Base-by-base conservation (phyloP, 257 asterid species). In the Solanum lignicaule region DNA sequence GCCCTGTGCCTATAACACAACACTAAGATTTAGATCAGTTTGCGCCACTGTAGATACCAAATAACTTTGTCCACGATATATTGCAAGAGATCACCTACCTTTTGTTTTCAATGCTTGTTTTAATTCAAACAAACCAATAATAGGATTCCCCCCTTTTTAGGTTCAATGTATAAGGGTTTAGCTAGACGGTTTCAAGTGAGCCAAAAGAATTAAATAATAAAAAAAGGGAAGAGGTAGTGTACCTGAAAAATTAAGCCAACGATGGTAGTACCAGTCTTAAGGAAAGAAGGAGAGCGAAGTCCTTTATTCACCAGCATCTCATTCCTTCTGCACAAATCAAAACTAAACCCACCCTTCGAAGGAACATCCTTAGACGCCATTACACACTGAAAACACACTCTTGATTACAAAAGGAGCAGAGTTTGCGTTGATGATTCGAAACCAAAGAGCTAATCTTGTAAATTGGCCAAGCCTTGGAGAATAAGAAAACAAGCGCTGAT, bases 251-350 rank as follows among this genome's bases (percentile, higher is more conserved):
- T 90, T 87, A 96, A 89, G 52, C 98, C 99, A 23, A 96, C 99
- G 46, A 96, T 96, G 38, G 98, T 96, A 60, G 99, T 96, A 68
- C 99, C 99, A 73, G 99, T 96, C 92, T 96, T 96, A 72, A 96
- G 98, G 87, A 90, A 96, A n/a, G 94, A 89, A 20, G 98, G 93
- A 69, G 83, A 76, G 79, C 91, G 90, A 85, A 94, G 91, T 90
- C 99, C 98, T 91, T 95, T 95, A 52, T 93, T 91, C 86, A 79
- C 89, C n/a, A 96, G 96, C 98, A 96, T 96, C 25, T 88, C 94
- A 87, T 96, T 96, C 94, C 99, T 94, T 88, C 85, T 91, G 92
- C 98, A 96, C 73, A 94, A 90, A 92, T 95, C 97, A 91, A 94
- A 95, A 55, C 94, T 93, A 27, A 96, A 94, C 6, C 98, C 98